Conservation (phyloP, 371 early-diverging fungal genomes). For the Blakeslea trispora region DNA sequence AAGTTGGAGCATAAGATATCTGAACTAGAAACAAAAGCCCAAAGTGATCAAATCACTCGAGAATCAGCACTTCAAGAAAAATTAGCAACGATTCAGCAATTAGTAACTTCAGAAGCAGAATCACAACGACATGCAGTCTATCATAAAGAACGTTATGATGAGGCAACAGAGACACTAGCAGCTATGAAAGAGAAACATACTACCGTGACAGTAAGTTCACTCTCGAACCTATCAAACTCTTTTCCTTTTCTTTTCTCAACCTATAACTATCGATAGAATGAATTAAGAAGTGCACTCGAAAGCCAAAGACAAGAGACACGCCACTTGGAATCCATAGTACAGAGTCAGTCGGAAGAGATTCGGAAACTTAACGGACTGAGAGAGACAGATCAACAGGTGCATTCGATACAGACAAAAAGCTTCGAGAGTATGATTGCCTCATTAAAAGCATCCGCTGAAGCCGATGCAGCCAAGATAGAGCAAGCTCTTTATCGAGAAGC, state of each 20-base stretch:
- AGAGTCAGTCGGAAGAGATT: not conserved
- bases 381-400: not conserved
- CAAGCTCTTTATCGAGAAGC: conserved; percentile 3
- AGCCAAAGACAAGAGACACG: not conserved
- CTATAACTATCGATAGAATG: not conserved
- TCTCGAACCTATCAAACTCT: no score
- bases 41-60: not conserved
- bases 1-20: not conserved
- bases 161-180: conserved; percentile 2
- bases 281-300: conserved; percentile 8
- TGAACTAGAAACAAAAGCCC: not conserved
- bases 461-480: not conserved
- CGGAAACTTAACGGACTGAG: not conserved
- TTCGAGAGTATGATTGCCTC: not conserved
- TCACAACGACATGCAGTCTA: conserved; percentile 8
- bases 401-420: not conserved
- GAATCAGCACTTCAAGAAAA: not conserved
- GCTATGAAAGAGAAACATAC: conserved; percentile 11
- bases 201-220: conserved; percentile 6
- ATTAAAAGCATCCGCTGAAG: not conserved
- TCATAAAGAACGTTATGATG: conserved; percentile 4
- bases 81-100: not conserved
- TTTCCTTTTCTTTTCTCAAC: no score
- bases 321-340: not conserved
- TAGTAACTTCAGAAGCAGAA: not conserved